Percentiles rank a stretch among this genome's conserved stretches.
These are phyloP conservation scores for Tremellales sp. DNA, from an alignment of 1,284 basidiomycete species.

Conservation along the genomic window DNA sequence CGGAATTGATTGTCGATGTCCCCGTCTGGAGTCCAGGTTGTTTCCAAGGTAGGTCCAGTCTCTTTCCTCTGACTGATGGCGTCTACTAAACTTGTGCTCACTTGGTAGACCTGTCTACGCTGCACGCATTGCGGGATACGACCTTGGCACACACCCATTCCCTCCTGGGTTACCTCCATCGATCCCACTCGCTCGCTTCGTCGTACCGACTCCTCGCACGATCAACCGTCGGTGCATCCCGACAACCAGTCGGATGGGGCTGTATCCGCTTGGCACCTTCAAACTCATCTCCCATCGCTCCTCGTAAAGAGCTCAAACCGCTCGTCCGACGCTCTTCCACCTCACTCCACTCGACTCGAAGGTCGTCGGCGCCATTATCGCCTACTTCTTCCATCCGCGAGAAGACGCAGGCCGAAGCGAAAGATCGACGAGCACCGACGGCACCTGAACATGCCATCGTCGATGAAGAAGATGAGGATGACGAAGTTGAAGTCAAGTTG, in stretches of 20 bases:
- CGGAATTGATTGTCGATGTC: slow-evolving; percentile 47
- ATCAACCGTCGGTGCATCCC: slow-evolving; percentile 15
- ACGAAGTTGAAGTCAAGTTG: slow-evolving; percentile 18
- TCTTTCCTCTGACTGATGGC: background rate
- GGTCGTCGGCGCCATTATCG: background rate
- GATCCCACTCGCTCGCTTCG: slow-evolving; percentile 30
- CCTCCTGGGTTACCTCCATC: slow-evolving; percentile 36
- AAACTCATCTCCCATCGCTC: slow-evolving; percentile 10
- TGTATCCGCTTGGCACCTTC: slow-evolving; percentile 41
- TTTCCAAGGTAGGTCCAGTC: slow-evolving; percentile 38
- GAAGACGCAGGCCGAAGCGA: background rate
- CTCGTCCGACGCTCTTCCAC: slow-evolving; percentile 19
- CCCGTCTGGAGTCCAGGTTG: slow-evolving; percentile 47
- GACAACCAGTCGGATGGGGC: slow-evolving; percentile 31
- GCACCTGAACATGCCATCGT: slow-evolving; percentile 8
- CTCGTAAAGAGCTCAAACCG: slow-evolving; percentile 11
- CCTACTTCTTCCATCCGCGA: background rate
- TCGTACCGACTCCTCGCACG: slow-evolving; percentile 44
- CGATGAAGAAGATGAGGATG: slow-evolving; percentile 23
- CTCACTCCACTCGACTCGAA: background rate
- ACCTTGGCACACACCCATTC: slow-evolving; percentile 44
- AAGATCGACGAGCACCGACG: too few relatives aligned
- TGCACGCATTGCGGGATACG: slow-evolving; percentile 46
- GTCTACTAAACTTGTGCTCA: background rate
- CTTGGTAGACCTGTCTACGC: slow-evolving; percentile 43